These are phyloP conservation scores for Amanita rimosa DNA, from an alignment of 768 basidiomycete genomes.

Conservation along the genomic window DNA sequence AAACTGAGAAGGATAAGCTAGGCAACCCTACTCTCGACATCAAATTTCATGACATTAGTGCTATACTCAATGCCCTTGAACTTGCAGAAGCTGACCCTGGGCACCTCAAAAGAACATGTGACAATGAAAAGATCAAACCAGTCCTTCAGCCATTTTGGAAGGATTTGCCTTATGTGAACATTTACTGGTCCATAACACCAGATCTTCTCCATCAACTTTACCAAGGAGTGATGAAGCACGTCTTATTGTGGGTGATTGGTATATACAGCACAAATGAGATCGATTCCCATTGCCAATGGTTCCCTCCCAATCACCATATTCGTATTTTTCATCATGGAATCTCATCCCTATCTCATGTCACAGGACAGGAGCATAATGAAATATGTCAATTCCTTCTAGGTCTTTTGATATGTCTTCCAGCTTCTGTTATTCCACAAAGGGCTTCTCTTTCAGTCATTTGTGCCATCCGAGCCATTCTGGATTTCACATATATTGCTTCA, in stretches of 20 bases:
- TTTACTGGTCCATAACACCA: conserved; percentile 29
- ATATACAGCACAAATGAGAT: conserved; percentile 18
- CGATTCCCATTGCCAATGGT: conserved; percentile 25
- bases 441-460: conserved; percentile 7
- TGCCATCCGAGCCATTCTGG: conserved; percentile 11
- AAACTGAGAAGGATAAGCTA: background rate
- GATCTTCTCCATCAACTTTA: conserved; percentile 38
- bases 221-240: conserved; percentile 35
- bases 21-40: no score
- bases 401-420: background rate
- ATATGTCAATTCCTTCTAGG: conserved; percentile 18
- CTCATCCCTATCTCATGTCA: conserved; percentile 22
- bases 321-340: conserved; percentile 27
- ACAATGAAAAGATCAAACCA: conserved; percentile 14
- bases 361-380: conserved; percentile 25
- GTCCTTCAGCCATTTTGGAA: conserved; percentile 28
- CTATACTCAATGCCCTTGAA: background rate
- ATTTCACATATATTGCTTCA: conserved; percentile 16
- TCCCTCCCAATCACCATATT: conserved; percentile 18
- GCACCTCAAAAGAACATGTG: no score
- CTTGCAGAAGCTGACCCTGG: no score
- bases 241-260: conserved; percentile 22
- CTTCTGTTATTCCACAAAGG: background rate
- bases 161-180: conserved; percentile 26
- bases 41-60: no score